Base-by-base conservation (phyloP, 352 stramenopile genomes). In the Globisporangium cystogenes region DNA sequence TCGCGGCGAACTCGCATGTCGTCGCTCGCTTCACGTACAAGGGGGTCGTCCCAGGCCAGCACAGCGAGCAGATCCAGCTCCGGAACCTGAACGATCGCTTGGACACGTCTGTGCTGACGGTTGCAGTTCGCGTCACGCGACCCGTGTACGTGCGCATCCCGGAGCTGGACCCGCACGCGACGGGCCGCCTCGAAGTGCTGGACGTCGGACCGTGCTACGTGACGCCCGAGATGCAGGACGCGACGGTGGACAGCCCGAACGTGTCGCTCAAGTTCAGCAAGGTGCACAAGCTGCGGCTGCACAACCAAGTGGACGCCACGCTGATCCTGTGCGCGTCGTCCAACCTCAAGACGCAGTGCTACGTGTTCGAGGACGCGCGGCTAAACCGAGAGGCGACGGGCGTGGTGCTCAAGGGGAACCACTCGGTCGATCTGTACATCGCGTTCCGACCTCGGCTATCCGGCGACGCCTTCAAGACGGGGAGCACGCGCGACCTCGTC, bases 281-380 rank as follows among this genome's bases (percentile, higher is more conserved):
- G 62, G 70, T 91, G 23, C 82, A 88, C 65, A 93, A 93, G 47
- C 58, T 95, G 37, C 90, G 82, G 14, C 51, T 95, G 23, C 64
- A 85, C 26, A 93, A 78, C 55, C 82, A 95, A 70, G 85, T 95
- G 5, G 60, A 72, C 5, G 73, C 93, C 50, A 67, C 74, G 2
- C 60, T 95, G 26, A 55, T 94, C 33, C 49, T 95, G 18, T 90
- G 70, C 54, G 82, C 86, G 18, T 91, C 82, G 20, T 93, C 83
- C 15, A 95, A 95, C 58, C 51, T 95, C 46, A 93, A 92, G 61
- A 95, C 82, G 7, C 86, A 95, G 59, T 95, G 86, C 53, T 95
- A 94, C 49, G 82, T 95, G 7, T 95, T 86, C 46, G 82, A 93
- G 59, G 83, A 95, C 45, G 64, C 57, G 14, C 70, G 70, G 6